These are phyloP conservation scores for Entomortierella parvispora DNA, from an alignment of 192 early-diverging fungal genomes.

Conservation along the genomic window DNA sequence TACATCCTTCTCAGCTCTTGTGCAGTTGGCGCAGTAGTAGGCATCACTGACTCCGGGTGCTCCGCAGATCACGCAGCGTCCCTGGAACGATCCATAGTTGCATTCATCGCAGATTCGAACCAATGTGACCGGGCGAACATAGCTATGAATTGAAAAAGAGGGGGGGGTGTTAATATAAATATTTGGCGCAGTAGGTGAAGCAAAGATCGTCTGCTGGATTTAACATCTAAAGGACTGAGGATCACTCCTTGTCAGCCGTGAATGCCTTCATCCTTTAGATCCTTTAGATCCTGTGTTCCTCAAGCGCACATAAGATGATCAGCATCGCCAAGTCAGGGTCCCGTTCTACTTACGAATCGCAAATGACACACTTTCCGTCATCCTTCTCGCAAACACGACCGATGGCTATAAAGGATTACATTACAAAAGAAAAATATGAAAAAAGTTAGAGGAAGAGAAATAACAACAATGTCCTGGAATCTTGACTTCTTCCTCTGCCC, in stretches of 20 bases:
- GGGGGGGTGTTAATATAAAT: too few species aligned
- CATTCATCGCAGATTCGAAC: constrained; percentile 97
- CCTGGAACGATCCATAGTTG: constrained; percentile 93
- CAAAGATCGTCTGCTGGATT: too few species aligned
- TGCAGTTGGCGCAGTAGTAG: constrained; percentile 94
- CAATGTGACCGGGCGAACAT: constrained; percentile 88
- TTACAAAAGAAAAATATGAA: not conserved
- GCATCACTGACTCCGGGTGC: constrained; percentile 91
- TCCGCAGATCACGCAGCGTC: constrained; percentile 92
- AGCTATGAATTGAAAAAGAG: constrained; percentile 40
- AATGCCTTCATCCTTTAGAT: too few species aligned
- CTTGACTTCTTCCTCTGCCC: too few species aligned
- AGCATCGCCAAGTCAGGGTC: not conserved
- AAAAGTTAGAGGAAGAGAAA: not conserved
- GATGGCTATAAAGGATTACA: constrained; percentile 66
- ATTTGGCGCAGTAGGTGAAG: too few species aligned
- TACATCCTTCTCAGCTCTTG: constrained; percentile 91
- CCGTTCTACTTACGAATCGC: constrained; percentile 79
- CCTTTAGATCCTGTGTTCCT: too few species aligned
- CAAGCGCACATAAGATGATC: too few species aligned
- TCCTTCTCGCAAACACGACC: constrained; percentile 86
- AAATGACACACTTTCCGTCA: constrained; percentile 96
- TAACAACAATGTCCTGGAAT: too few species aligned
- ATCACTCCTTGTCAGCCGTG: too few species aligned
- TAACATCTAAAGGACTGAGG: too few species aligned